Evolutionary conservation across 2,329 filamentous ascomycete species (phyloP), one percentile per base, ranked within the genome.

Genomic region (Helotiales sp.): DNA sequence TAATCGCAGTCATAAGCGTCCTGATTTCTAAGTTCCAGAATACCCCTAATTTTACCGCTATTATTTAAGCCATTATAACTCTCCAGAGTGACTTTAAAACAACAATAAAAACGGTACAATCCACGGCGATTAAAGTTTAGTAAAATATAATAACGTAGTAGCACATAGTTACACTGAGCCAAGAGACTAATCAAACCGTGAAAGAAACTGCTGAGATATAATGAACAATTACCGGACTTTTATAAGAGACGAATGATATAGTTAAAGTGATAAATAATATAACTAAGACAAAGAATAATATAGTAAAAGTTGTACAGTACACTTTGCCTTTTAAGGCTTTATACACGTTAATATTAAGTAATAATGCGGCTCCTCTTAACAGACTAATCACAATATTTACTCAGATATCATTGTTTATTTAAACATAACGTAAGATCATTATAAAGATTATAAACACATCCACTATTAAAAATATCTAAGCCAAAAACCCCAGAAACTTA

Each of bases 11-110:
- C 28, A 57, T 63, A 20, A 65, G 47, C 58, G 52, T 65, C 32
- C 7, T 68, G 6, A 22, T 68, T 26, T 30, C 15, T 62, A 65
- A 68, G 47, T 34, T 65, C 63, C 24, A 68, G 34, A 65, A 34
- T 45, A 24, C 50, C 34, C 55, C 57, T 49, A 28, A 60, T 37
- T 30, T 45, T 15, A n/a, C n/a, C n/a, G 45, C 45, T 2, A 37
- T 58, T 15, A 58, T 68, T 15, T 30, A 60, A 30, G 49, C 55
- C 30, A 28, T 66, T 34, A 58, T 58, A 61, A 58, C 64, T 10
- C 57, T 66, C 26, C 49, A 62, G 37, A 54, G 37, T 50, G 47
- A 62, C 17, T 6, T 64, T 22, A 60, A 67, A 49, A 40, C 64
- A 60, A 63, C 60, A 28, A 17, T 20, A 37, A 13, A 47, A 47